phyloP scores from a whole-genome alignment of 768 basidiomycete genomes.

The Dentipellis fragilis region DNA sequence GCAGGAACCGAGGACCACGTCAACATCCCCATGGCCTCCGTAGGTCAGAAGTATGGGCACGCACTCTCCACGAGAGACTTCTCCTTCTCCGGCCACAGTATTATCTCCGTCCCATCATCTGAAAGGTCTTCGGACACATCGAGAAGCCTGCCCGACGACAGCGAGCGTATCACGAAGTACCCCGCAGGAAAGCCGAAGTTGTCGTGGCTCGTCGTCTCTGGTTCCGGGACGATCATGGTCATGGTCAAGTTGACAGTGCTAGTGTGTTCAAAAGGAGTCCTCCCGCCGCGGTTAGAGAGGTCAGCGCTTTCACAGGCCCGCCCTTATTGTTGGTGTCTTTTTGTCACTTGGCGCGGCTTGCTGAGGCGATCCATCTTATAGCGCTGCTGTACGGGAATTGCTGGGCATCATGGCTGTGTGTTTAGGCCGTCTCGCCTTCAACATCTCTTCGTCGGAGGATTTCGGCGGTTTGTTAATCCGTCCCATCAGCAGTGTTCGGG shows the following conservation, averaged over 20 bases:
- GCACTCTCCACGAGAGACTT: constrained; percentile 69
- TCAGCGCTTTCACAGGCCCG: too few species aligned
- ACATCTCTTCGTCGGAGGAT: too few species aligned
- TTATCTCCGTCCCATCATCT: constrained; percentile 53
- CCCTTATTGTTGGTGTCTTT: too few species aligned
- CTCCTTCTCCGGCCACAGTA: constrained; percentile 68
- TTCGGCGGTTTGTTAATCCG: too few species aligned
- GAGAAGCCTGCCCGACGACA: constrained; percentile 41
- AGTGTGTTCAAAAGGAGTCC: not conserved
- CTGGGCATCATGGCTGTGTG: too few species aligned
- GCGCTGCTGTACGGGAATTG: too few species aligned
- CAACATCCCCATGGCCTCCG: not conserved
- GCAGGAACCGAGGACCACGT: not conserved
- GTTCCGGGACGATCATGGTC: not conserved
- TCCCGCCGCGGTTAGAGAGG: too few species aligned
- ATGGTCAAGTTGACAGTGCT: not conserved
- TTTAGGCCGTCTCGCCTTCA: too few species aligned
- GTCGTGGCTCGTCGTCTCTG: not conserved
- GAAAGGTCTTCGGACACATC: constrained; percentile 44
- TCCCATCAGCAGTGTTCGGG: too few species aligned
- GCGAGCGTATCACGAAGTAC: constrained; percentile 53
- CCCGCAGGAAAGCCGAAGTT: constrained; percentile 30
- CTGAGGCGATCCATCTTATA: too few species aligned
- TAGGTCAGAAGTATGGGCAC: not conserved
- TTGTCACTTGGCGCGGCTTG: too few species aligned